Evolutionary conservation across 129 eudicot species (phyloP).

Genomic region (Sambucus nigra): DNA sequence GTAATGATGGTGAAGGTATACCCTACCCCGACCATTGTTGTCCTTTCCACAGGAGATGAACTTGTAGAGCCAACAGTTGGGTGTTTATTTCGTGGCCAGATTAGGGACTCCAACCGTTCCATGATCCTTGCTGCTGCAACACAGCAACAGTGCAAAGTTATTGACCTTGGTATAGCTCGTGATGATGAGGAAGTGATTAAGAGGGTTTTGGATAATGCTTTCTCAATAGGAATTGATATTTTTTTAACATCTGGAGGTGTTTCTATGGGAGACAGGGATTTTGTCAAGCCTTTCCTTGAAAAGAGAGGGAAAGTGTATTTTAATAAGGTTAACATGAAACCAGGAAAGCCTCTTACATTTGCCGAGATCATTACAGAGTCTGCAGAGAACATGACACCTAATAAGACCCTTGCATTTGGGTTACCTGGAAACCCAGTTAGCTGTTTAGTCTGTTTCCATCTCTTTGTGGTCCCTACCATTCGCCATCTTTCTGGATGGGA

Average conservation of each 20-base stretch:
- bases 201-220: conserved; percentile 49
- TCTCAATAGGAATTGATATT: conserved; percentile 62
- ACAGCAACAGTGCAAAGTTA: conserved; percentile 62
- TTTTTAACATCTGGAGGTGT: conserved; percentile 93
- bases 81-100: conserved; percentile 81
- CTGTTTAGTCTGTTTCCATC: conserved; percentile 86
- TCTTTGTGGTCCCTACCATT: conserved; percentile 79
- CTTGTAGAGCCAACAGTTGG: conserved; percentile 72
- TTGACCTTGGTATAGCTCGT: conserved; percentile 84
- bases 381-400: conserved; percentile 16
- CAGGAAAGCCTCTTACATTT: conserved; percentile 96
- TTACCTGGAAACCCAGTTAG: conserved; percentile 98
- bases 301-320: conserved; percentile 66
- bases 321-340: conserved; percentile 70
- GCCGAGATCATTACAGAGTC: conserved; percentile 58
- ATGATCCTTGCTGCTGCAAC: conserved; percentile 80
- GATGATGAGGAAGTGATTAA: conserved; percentile 66
- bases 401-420: conserved; percentile 73
- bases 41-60: conserved; percentile 95
- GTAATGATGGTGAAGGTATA: conserved; percentile 64
- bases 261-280: conserved; percentile 97
- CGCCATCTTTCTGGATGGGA: conserved; percentile 84
- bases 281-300: conserved; percentile 72
- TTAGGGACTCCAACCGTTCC: conserved; percentile 93
- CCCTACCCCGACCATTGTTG: conserved; percentile 68